Base-by-base conservation (phyloP, 768 basidiomycete species). In the Coprinellus aureogranulatus region DNA sequence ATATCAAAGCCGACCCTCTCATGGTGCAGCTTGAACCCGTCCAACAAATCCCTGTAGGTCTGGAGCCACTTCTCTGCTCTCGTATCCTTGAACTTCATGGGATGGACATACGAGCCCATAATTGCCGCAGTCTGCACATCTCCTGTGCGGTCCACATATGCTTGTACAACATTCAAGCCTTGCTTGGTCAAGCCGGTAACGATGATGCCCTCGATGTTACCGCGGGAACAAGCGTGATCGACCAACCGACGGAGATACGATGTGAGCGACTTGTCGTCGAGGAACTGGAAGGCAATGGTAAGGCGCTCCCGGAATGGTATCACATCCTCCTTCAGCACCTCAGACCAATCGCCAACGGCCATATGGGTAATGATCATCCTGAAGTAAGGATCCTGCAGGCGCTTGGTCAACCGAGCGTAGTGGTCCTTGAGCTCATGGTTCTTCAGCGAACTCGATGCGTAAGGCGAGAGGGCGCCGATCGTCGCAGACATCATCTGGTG, bases 401-500 rank as follows among this genome's bases (percentile, higher is more conserved):
- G 82, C 50, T 87, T 80, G 59, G 88, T 85, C 44, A 94, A 75
- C 1, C 85, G 82, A 57, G 86, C 84, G 64, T 84, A 89, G 63
- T 91, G 87, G 52, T 87, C 83, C 16, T 84, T 77, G n/a, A 89
- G 73, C 44, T 89, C 85, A 1, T 76, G 62, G 60, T 72, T 77
- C 42, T 68, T 69, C 23, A 68, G 61, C 8, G 70, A 59, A 22
- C 75, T 75, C 11, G 70, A 66, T 12, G 61, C 64, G 46, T 76
- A 71, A 2, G 84, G 81, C 26, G 79, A 75, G 37, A 90, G 75
- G 14, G 89, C 89, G 14, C 88, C 85, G 27, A 94, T 78, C 12
- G 89, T 90, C 2, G 89, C 92, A 5, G 89, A 88, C 84, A 94
- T 86, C 77, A 92, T 84, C 48, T 87, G 85, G 60, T 90, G 88